Percentiles rank a stretch among this genome's conserved stretches.
phyloP scores from a whole-genome alignment of 441 rosid genomes.

The Adansonia rubrostipa region DNA sequence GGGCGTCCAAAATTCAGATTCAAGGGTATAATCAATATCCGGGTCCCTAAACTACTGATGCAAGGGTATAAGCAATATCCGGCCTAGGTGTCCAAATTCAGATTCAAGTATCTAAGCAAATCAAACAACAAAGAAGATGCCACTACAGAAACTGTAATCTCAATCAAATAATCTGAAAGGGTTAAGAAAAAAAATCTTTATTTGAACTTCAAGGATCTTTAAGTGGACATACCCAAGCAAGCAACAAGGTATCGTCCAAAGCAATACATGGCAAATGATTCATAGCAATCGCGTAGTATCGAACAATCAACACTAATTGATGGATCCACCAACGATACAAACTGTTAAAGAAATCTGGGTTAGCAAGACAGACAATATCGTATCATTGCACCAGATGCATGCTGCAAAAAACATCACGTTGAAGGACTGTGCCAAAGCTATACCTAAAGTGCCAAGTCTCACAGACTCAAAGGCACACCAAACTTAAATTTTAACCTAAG shows the following conservation, averaged over 20 bases:
- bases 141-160: background rate
- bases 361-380: conserved; percentile 11
- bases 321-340: conserved; percentile 89
- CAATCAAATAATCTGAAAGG: conserved; percentile 1
- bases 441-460: background rate
- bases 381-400: background rate
- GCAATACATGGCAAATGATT: conserved; percentile 87
- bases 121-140: background rate
- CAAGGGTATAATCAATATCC: background rate
- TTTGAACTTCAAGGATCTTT: conserved; percentile 5
- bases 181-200: conserved; percentile 19
- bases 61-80: no score
- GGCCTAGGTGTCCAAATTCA: background rate
- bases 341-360: conserved; percentile 51
- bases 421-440: background rate
- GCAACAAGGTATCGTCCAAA: conserved; percentile 90
- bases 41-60: no score
- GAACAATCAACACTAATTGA: conserved; percentile 87
- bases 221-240: conserved; percentile 62
- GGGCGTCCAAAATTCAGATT: background rate
- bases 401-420: background rate
- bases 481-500: background rate
- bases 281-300: conserved; percentile 94
- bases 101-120: background rate
- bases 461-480: background rate